phyloP scores from a whole-genome alignment of 2,329 filamentous ascomycete species.

The Setomelanomma holmii region DNA sequence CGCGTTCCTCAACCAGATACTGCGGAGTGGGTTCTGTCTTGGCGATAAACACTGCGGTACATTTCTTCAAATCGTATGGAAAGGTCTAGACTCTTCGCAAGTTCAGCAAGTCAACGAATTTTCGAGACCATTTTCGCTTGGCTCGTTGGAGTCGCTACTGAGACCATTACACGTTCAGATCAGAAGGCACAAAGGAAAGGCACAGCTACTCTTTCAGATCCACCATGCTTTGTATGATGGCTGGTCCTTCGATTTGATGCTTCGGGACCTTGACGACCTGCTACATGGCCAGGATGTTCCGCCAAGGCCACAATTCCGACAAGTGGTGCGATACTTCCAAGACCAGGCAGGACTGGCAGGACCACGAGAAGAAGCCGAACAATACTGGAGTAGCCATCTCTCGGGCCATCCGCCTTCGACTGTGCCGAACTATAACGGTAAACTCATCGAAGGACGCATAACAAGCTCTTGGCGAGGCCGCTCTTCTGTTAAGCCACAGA shows the following conservation, averaged over 20 bases:
- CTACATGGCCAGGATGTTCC: slow-evolving; percentile 46
- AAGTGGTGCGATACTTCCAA: slow-evolving; percentile 59
- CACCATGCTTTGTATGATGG: slow-evolving; percentile 91
- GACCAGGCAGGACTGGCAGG: slow-evolving; percentile 2
- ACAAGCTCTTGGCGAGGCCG: slow-evolving; percentile 12
- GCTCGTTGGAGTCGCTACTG: slow-evolving; percentile 54
- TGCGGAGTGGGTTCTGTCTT: slow-evolving; percentile 76
- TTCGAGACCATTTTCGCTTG: slow-evolving; percentile 50
- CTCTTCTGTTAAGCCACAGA: slow-evolving; percentile 22
- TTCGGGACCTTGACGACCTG: slow-evolving; percentile 68
- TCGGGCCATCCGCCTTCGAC: slow-evolving; percentile 58
- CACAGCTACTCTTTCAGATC: slow-evolving; percentile 60
- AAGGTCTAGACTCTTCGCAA: slow-evolving; percentile 52
- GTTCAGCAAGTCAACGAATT: slow-evolving; percentile 53
- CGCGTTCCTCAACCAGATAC: slow-evolving; percentile 63
- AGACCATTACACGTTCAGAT: slow-evolving; percentile 71
- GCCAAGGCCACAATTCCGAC: slow-evolving; percentile 65
- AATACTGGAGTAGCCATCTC: slow-evolving; percentile 76
- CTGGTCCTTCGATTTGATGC: slow-evolving; percentile 84
- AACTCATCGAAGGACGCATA: slow-evolving; percentile 10
- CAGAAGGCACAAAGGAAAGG: slow-evolving; percentile 13
- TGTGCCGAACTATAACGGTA: slow-evolving; percentile 66
- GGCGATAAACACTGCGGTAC: slow-evolving; percentile 47
- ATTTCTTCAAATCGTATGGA: slow-evolving; percentile 72
- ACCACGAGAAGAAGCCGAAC: slow-evolving; percentile 18